Evolutionary conservation across 306 rosid genomes (phyloP).

Genomic region (Medicago ruthenica): DNA sequence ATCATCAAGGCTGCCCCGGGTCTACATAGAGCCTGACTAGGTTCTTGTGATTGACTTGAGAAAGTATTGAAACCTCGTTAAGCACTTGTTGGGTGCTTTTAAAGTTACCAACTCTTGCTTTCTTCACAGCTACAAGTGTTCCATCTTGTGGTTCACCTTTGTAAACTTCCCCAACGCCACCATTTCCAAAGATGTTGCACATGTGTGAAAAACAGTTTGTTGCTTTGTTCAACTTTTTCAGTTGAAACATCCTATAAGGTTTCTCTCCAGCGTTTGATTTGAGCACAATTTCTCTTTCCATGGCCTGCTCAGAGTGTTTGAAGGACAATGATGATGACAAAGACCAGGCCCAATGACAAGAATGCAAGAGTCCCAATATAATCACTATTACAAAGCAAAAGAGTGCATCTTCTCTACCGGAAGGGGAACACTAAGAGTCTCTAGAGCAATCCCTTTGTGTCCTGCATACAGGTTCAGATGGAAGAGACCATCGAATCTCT

Average conservation of each 20-base stretch:
- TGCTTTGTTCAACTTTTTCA: conserved; percentile 85
- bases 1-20: conserved; percentile 85
- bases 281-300: conserved; percentile 65
- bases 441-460: conserved; percentile 67
- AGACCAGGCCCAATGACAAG: conserved; percentile 53
- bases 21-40: conserved; percentile 84
- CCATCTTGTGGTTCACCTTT: conserved; percentile 84
- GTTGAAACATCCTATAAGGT: conserved; percentile 62
- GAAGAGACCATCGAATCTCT: conserved; percentile 88
- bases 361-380: conserved; percentile 71
- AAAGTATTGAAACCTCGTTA: conserved; percentile 89
- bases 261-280: conserved; percentile 61
- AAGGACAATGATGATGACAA: conserved; percentile 49
- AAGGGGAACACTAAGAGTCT: conserved; percentile 60
- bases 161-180: conserved; percentile 94
- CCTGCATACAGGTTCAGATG: conserved; percentile 73
- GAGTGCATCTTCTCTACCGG: conserved; percentile 34
- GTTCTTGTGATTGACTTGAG: conserved; percentile 92
- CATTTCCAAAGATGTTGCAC: conserved; percentile 79
- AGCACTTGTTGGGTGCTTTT: conserved; percentile 91
- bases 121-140: conserved; percentile 81
- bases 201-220: conserved; percentile 70
- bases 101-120: conserved; percentile 84
- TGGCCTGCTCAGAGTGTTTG: conserved; percentile 52
- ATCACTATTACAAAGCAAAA: conserved; percentile 63